Evolutionary conservation across 2,329 filamentous ascomycete genomes (phyloP).

Genomic region (Hawksworthiomyces lignivorus): DNA sequence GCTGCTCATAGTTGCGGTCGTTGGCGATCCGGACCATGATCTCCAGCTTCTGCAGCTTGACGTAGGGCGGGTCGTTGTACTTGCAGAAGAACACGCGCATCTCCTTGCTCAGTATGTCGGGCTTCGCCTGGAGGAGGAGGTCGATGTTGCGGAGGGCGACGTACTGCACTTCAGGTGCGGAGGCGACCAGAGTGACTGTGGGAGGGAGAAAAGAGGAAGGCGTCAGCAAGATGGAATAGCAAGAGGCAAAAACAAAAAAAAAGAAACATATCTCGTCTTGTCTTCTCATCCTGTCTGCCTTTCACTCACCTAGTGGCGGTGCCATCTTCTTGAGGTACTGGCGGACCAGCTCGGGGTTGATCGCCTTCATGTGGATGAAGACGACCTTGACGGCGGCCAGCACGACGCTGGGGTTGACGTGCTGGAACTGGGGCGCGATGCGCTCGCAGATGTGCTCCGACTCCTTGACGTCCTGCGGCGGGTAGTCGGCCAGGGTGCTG

Average conservation of each 20-base stretch:
- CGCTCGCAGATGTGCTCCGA: slow-evolving; percentile 97
- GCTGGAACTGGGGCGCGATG: slow-evolving; percentile 93
- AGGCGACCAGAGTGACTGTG: slow-evolving; percentile 86
- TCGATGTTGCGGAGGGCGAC: slow-evolving; percentile 96
- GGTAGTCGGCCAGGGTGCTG: slow-evolving; percentile 82
- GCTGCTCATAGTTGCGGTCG: slow-evolving; percentile 90
- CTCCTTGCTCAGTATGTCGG: slow-evolving; percentile 94
- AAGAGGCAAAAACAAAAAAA: background rate
- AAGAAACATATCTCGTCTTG: too few relatives aligned
- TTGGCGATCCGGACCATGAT: slow-evolving; percentile 99
- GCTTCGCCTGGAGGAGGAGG: slow-evolving; percentile 87
- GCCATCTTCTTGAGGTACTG: slow-evolving; percentile 99
- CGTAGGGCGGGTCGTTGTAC: slow-evolving; percentile 96
- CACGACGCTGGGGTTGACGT: slow-evolving; percentile 95
- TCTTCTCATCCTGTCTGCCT: too few relatives aligned
- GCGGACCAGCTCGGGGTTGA: slow-evolving; percentile 69
- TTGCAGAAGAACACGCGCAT: slow-evolving; percentile 99
- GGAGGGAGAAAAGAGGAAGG: slow-evolving; percentile 2
- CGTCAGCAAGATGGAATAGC: slow-evolving; percentile 2
- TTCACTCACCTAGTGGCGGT: slow-evolving; percentile 72
- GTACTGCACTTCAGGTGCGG: slow-evolving; percentile 94
- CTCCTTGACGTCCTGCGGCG: slow-evolving; percentile 81
- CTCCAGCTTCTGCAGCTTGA: slow-evolving; percentile 95
- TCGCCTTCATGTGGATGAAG: slow-evolving; percentile 87
- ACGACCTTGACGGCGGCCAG: slow-evolving; percentile 96